Conservation (phyloP, 345 rosid species). For the Camelina laxa region DNA sequence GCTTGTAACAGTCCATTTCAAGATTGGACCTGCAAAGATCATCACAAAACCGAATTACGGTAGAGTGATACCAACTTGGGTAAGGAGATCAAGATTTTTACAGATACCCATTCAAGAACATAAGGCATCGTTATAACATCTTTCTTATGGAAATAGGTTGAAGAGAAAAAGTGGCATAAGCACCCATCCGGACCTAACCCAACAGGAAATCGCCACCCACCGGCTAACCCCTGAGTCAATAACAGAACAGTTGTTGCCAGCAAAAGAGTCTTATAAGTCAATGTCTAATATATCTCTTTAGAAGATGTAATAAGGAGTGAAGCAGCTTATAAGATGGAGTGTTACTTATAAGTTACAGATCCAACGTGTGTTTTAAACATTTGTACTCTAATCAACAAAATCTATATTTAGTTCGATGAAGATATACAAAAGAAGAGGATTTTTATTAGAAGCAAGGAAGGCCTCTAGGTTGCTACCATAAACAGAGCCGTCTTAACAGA, state of each 20-base stretch:
- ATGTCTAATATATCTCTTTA: background rate
- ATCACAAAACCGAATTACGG: conserved; percentile 12
- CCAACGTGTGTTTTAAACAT: conserved; percentile 19
- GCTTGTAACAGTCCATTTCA: conserved; percentile 28
- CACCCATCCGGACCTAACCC: conserved; percentile 42
- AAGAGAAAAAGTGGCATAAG: conserved; percentile 28
- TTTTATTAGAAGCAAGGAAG: background rate
- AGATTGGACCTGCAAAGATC: conserved; percentile 14
- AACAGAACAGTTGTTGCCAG: background rate
- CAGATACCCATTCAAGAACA: background rate
- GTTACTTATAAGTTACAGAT: conserved; percentile 10
- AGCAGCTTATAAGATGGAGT: background rate
- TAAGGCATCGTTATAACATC: background rate
- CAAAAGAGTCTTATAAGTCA: conserved; percentile 3
- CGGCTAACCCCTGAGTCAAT: conserved; percentile 11
- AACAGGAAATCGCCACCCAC: conserved; percentile 31
- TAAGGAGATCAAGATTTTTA: conserved; percentile 12
- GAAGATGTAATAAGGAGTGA: conserved; percentile 16
- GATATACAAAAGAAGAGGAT: background rate
- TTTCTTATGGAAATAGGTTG: conserved; percentile 24
- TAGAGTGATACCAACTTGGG: conserved; percentile 27
- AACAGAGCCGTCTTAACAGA: background rate
- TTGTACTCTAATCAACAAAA: background rate
- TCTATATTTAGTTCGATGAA: background rate
- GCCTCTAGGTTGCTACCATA: background rate